Base-by-base conservation (phyloP, 2,329 filamentous ascomycete genomes). In the Myotisia sp. region DNA sequence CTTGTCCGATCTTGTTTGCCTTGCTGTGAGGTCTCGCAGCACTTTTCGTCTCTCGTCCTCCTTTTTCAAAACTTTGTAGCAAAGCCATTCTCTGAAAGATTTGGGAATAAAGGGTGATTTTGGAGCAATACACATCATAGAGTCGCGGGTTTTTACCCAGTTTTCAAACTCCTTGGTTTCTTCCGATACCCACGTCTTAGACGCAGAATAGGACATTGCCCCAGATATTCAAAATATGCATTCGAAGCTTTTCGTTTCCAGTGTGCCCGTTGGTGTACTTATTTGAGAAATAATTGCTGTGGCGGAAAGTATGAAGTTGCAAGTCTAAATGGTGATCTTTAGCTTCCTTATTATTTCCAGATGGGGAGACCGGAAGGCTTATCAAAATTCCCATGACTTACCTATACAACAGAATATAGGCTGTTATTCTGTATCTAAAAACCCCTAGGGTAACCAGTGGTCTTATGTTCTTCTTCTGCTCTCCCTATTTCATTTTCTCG, bases 161-260 rank as follows among this genome's bases (percentile, higher is more conserved):
- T 29, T 39, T 18, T 52, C 52, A 14, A 43, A 39, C 36, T 51
- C 48, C 31, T 39, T 45, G 4, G 45, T 42, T 18, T 47, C 35
- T 5, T 43, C 33, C 26, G 45, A 48, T 19, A 46, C 36, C 52
- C 52, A 55, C 21, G 46, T 53, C 27, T 42, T 45, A 14, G 52
- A 55, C 6, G 44, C 40, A 6, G 39, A 45, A 32, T 49, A 36
- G n/a, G 43, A 45, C 40, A 46, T 46, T n/a, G 9, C 19, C n/a
- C 8, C 5, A 10, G 3, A 32, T 32, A 10, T 20, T 6, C 12
- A 9, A 4, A 23, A 12, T 12, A 23, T n/a, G 5, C 16, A 20
- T 9, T 30, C 13, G 20, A 12, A 12, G 29, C 14, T 21, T 28
- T n/a, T 14, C 26, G 17, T 31, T 13, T 26, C 21, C 16, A 20